Conservation (phyloP, 2,329 filamentous ascomycete species). For the Pseudomassariella vexata region DNA sequence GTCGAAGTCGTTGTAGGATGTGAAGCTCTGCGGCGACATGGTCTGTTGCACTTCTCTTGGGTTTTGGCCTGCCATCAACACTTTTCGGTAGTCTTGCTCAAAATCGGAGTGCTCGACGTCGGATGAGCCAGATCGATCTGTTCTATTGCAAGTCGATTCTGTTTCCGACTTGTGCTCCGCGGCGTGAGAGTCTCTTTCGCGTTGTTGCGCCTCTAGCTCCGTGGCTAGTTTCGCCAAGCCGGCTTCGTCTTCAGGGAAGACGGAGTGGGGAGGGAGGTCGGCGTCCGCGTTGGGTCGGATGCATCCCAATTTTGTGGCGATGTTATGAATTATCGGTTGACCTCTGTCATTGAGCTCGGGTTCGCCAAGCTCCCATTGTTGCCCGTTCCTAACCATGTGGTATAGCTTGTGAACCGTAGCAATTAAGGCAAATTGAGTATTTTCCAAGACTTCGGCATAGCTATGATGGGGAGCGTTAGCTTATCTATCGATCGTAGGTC, state of each 20-base stretch:
- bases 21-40: constrained; percentile 49
- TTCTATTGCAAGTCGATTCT: constrained; percentile 28
- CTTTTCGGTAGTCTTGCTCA: constrained; percentile 48
- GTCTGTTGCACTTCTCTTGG: no score
- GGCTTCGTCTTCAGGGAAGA: constrained; percentile 57
- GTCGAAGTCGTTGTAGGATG: constrained; percentile 37
- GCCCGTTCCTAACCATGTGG: constrained; percentile 53
- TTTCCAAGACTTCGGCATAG: constrained; percentile 60
- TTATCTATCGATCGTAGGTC: constrained; percentile 9
- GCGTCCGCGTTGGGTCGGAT: constrained; percentile 57
- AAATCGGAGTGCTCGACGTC: constrained; percentile 51
- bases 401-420: constrained; percentile 62
- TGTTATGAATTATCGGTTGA: constrained; percentile 60
- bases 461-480: constrained; percentile 27
- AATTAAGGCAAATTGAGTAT: constrained; percentile 59
- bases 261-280: constrained; percentile 49
- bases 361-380: constrained; percentile 57
- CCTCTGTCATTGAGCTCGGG: constrained; percentile 58
- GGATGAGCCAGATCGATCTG: constrained; percentile 48
- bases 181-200: constrained; percentile 24
- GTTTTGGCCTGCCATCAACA: constrained; percentile 36
- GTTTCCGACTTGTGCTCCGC: constrained; percentile 26
- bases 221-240: constrained; percentile 51
- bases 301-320: constrained; percentile 58
- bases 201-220: constrained; percentile 45